Percentiles rank a stretch among this genome's conserved stretches.
Conservation (phyloP, 2,329 filamentous ascomycete species). For the Mycosphaerelloides madeirae region DNA sequence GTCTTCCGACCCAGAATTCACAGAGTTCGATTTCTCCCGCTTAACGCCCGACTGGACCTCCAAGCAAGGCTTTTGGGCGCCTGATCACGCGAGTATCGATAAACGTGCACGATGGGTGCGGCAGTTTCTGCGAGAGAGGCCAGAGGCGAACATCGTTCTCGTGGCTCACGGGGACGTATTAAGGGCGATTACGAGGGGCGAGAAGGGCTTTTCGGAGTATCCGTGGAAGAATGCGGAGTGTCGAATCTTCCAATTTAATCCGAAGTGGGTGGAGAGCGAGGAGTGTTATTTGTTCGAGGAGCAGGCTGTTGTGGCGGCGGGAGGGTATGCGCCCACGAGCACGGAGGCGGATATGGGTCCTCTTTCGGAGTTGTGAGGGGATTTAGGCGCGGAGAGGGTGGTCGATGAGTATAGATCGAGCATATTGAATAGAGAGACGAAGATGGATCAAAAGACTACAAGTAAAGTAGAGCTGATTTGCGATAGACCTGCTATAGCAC, state of each 20-base stretch:
- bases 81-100: conserved; percentile 16
- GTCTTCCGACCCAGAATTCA: conserved; percentile 24
- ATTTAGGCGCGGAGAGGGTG: no score
- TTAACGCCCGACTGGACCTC: conserved; percentile 29
- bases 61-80: conserved; percentile 29
- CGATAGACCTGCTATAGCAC: no score
- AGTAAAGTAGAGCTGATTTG: no score
- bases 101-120: conserved; percentile 29
- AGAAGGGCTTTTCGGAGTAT: conserved; percentile 22
- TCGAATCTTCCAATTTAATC: conserved; percentile 27
- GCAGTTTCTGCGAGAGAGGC: conserved; percentile 27
- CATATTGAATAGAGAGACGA: no score
- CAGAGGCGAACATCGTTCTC: conserved; percentile 31
- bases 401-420: no score
- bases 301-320: conserved; percentile 27
- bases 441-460: no score
- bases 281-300: conserved; percentile 27
- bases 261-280: conserved; percentile 20
- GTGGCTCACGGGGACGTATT: conserved; percentile 33
- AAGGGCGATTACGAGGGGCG: conserved; percentile 23
- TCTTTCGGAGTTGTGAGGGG: neutral
- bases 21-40: conserved; percentile 25
- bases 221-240: conserved; percentile 31
- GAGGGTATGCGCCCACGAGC: conserved; percentile 29
- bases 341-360: conserved; percentile 25